Evolutionary conservation across 768 basidiomycete species (phyloP), one percentile per base, ranked within the genome.

Genomic region (Suillus plorans): DNA sequence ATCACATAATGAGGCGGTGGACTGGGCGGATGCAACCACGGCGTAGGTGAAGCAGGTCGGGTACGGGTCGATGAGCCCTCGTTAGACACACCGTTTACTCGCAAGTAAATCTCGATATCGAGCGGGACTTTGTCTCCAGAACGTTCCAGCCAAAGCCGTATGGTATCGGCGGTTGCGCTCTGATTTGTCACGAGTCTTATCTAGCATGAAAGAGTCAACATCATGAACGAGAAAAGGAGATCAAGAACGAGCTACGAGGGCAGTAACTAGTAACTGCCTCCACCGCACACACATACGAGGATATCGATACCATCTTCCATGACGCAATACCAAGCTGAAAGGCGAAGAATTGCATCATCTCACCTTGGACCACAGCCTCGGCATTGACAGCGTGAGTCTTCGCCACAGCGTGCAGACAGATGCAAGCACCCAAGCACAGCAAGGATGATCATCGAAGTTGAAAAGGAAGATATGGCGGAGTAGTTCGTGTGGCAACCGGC

Each of bases 71-170:
- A 67, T 10, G 67, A 34, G 41, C 73, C 69, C 5, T 70, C 52
- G 67, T 71, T 73, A 45, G 72, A 63, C 39, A 59, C 41, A 22
- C 70, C 76, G 42, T 78, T 77, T 34, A 88, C 84, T 42, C 86
- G 87, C 45, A 94, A 78, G 73, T 86, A 88, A 56, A 94, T 91
- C 72, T 92, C 90, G 65, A 94, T 90, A 72, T 92, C 92, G 10
- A 94, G 82, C 7, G 91, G 88, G 7, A 88, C 85, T 5, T 76
- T 82, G 60, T 81, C 78, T 20, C 92, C 92, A 14, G 92, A 89
- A 34, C 91, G 87, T 73, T 92, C 91, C 0, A 94, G 81, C 91
- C 92, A 94, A 13, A 94, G 81, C 9, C 92, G 88, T 58, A 94
- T 85, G 6, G 88, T 91, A 71, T 94, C 91, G 34, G 91, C 85